Evolutionary conservation across 768 basidiomycete genomes (phyloP).

Genomic region (Grammothele lineata): DNA sequence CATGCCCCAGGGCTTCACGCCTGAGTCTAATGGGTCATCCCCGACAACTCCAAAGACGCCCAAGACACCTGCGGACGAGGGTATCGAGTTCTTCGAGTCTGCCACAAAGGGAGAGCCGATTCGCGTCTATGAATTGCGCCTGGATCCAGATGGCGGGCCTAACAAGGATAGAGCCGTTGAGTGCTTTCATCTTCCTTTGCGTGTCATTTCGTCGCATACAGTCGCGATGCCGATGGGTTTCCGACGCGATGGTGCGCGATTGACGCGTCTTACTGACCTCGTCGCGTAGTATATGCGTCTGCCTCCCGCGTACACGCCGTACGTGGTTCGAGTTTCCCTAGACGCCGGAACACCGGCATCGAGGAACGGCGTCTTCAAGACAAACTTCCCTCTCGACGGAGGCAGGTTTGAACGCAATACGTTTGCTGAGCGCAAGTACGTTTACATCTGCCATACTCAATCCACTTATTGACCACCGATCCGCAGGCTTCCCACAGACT

Average conservation of each 20-base stretch:
- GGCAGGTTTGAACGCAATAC: slow-evolving; percentile 74
- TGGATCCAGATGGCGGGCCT: slow-evolving; percentile 91
- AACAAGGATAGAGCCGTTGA: slow-evolving; percentile 75
- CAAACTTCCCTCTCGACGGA: slow-evolving; percentile 95
- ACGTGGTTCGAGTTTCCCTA: slow-evolving; percentile 86
- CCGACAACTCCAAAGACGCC: slow-evolving; percentile 44
- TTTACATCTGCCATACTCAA: slow-evolving; percentile 11
- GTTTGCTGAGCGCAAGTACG: slow-evolving; percentile 75
- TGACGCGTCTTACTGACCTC: not conserved
- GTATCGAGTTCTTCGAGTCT: slow-evolving; percentile 80
- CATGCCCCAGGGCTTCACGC: slow-evolving; percentile 11
- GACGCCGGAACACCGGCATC: slow-evolving; percentile 91
- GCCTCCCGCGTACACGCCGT: slow-evolving; percentile 85
- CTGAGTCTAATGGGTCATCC: slow-evolving; percentile 8
- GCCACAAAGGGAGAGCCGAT: slow-evolving; percentile 58
- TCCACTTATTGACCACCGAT: not conserved
- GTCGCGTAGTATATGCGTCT: slow-evolving; percentile 83
- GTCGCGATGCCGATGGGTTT: too few relatives aligned
- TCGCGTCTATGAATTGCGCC: slow-evolving; percentile 77
- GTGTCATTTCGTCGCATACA: too few relatives aligned
- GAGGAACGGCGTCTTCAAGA: slow-evolving; percentile 88
- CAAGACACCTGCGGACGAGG: slow-evolving; percentile 92
- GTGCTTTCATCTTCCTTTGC: slow-evolving; percentile 6
- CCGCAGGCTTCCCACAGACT: slow-evolving; percentile 73
- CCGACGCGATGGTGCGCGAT: too few relatives aligned